Evolutionary conservation across 768 basidiomycete species (phyloP).

Genomic region (Leccinum arenicola): DNA sequence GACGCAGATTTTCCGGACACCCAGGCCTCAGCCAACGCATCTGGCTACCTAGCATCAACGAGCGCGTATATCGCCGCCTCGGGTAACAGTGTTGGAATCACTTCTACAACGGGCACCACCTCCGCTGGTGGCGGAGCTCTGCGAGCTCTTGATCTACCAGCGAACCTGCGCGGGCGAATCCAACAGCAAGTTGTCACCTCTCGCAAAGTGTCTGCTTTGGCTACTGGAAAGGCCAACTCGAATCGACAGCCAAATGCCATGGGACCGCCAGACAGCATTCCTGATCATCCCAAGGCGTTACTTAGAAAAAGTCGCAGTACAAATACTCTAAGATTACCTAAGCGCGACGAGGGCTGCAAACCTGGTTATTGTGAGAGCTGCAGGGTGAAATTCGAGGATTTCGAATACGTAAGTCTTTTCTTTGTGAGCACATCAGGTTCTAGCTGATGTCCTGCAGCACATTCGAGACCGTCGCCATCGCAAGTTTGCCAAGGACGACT

Average conservation of each 20-base stretch:
- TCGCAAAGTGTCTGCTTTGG: slow-evolving; percentile 42
- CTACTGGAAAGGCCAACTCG: slow-evolving; percentile 24
- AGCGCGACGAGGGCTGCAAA: slow-evolving; percentile 82
- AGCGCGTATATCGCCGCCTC: slow-evolving; percentile 83
- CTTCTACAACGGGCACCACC: slow-evolving; percentile 87
- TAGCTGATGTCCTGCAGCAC: slow-evolving; percentile 51
- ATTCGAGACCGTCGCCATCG: slow-evolving; percentile 68
- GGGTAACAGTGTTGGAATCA: slow-evolving; percentile 91
- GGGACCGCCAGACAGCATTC: slow-evolving; percentile 67
- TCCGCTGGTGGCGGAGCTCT: slow-evolving; percentile 52
- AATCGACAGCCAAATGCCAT: slow-evolving; percentile 41
- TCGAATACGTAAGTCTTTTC: slow-evolving; percentile 56
- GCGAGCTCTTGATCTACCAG: slow-evolving; percentile 49
- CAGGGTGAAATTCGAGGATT: slow-evolving; percentile 84
- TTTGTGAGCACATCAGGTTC: background rate
- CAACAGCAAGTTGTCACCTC: slow-evolving; percentile 69
- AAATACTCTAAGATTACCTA: slow-evolving; percentile 70
- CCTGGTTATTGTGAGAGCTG: slow-evolving; percentile 99
- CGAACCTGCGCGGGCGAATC: slow-evolving; percentile 52
- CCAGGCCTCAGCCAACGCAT: slow-evolving; percentile 60
- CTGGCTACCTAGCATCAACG: slow-evolving; percentile 63
- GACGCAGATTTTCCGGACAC: slow-evolving; percentile 37
- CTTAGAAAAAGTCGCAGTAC: slow-evolving; percentile 80
- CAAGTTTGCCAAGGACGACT: slow-evolving; percentile 73
- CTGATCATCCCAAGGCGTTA: slow-evolving; percentile 44